These are phyloP conservation scores for Trichomonas vaginalis DNA, from an alignment of 208 protist species.

Conservation along the genomic window DNA sequence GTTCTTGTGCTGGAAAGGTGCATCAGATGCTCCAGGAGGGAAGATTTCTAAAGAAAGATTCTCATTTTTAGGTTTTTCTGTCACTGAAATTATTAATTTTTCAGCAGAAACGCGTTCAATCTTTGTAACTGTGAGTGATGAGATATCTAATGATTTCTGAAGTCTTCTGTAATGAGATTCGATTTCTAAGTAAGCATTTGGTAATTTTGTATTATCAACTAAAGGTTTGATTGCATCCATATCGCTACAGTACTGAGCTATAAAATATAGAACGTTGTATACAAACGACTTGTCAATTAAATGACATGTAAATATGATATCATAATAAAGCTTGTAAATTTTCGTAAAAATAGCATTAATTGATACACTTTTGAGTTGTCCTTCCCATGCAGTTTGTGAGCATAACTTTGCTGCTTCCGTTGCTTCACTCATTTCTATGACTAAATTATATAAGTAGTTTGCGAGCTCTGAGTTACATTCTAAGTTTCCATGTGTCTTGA, in stretches of 20 bases:
- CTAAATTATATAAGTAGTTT: no score
- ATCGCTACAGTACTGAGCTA: not conserved
- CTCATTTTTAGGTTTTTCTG: not conserved
- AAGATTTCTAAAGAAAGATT: not conserved
- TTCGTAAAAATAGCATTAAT: not conserved
- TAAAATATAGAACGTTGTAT: not conserved
- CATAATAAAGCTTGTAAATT: not conserved
- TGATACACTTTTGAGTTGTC: not conserved
- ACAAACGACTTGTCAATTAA: not conserved
- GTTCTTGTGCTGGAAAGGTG: not conserved
- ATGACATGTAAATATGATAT: not conserved
- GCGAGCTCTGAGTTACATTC: no score
- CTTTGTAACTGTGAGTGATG: not conserved
- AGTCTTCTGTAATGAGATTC: not conserved
- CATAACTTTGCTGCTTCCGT: no score
- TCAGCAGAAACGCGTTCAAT: not conserved
- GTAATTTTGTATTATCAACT: not conserved
- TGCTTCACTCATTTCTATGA: no score
- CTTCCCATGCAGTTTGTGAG: no score
- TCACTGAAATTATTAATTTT: not conserved
- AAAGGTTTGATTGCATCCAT: not conserved
- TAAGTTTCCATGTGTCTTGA: no score
- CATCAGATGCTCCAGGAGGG: not conserved
- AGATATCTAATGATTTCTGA: not conserved
- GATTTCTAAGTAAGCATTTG: not conserved